A percentile compares a stretch with the other conserved stretches of the same genome.
phyloP scores from a whole-genome alignment of 1,284 basidiomycete genomes.

The Puccinia horiana region DNA sequence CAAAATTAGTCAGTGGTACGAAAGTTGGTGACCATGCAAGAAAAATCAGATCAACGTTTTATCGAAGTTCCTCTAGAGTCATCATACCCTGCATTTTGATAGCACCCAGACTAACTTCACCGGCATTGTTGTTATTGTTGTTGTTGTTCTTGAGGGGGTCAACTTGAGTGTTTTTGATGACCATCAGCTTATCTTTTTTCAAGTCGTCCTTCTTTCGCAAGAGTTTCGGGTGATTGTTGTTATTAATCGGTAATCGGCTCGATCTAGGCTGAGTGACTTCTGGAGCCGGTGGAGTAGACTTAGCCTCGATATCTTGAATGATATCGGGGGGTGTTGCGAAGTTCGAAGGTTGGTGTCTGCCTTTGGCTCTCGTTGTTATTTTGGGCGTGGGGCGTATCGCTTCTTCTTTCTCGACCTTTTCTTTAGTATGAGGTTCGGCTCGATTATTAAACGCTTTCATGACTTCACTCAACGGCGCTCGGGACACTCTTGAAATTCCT shows the following conservation, averaged over 20 bases:
- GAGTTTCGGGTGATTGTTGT: background rate
- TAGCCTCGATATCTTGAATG: background rate
- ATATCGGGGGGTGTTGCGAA: slow-evolving; percentile 10
- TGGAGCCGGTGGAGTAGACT: background rate
- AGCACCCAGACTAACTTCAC: slow-evolving; percentile 38
- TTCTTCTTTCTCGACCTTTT: background rate
- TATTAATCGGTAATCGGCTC: background rate
- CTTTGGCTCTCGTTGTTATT: background rate
- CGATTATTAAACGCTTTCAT: background rate
- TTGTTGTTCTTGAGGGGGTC: background rate
- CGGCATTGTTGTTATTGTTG: background rate
- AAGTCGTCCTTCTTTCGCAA: slow-evolving; percentile 6
- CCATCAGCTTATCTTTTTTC: background rate
- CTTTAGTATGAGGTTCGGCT: background rate
- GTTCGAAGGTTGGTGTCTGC: background rate
- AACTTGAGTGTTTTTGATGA: background rate
- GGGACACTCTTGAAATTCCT: slow-evolving; percentile 27
- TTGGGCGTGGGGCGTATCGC: background rate
- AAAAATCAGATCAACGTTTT: background rate
- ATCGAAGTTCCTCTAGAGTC: slow-evolving; percentile 41
- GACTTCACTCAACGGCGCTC: slow-evolving; percentile 29
- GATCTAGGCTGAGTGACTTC: background rate
- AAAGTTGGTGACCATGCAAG: background rate
- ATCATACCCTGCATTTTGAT: slow-evolving; percentile 47
- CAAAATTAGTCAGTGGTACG: background rate